These are phyloP conservation scores for Ceratobasidium sp. DNA, from an alignment of 1,284 basidiomycete genomes.

Conservation along the genomic window DNA sequence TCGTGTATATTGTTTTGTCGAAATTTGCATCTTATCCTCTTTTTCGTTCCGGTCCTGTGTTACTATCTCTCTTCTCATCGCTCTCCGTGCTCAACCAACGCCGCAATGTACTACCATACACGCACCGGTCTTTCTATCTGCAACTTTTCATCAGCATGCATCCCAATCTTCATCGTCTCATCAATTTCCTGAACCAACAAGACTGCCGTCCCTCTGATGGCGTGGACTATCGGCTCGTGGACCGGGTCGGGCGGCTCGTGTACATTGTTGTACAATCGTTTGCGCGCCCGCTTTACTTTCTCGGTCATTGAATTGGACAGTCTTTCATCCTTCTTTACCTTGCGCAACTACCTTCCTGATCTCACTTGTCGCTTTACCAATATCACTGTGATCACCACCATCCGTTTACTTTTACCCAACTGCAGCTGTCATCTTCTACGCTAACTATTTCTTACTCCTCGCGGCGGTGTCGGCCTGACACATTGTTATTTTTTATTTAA, in stretches of 20 bases:
- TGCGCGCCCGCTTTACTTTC: conserved; percentile 24
- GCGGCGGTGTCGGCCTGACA: conserved; percentile 31
- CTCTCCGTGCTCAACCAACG: conserved; percentile 44
- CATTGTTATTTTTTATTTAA: conserved; percentile 43
- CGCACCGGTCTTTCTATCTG: conserved; percentile 43
- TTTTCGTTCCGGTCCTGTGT: conserved; percentile 45
- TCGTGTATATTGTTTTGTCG: conserved; percentile 29
- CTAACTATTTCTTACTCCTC: conserved; percentile 37
- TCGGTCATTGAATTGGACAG: conserved; percentile 45
- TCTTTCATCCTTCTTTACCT: conserved; percentile 34
- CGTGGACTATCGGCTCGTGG: conserved; percentile 41
- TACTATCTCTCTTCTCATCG: conserved; percentile 44
- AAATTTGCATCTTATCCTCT: conserved; percentile 38
- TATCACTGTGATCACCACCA: conserved; percentile 40
- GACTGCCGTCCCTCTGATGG: conserved; percentile 40
- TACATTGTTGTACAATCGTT: conserved; percentile 2
- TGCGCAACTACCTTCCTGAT: conserved; percentile 28
- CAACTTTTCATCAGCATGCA: conserved; percentile 45
- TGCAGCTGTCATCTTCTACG: conserved; percentile 22
- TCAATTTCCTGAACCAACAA: conserved; percentile 41
- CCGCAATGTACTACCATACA: conserved; percentile 45
- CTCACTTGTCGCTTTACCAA: conserved; percentile 38
- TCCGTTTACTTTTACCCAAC: not conserved
- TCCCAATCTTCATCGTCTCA: conserved; percentile 40
- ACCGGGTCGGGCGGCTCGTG: conserved; percentile 27